A percentile compares a stretch with the other conserved stretches of the same genome.
phyloP scores from a whole-genome alignment of 2,329 filamentous ascomycete genomes.

The Fusarium coffeatum region DNA sequence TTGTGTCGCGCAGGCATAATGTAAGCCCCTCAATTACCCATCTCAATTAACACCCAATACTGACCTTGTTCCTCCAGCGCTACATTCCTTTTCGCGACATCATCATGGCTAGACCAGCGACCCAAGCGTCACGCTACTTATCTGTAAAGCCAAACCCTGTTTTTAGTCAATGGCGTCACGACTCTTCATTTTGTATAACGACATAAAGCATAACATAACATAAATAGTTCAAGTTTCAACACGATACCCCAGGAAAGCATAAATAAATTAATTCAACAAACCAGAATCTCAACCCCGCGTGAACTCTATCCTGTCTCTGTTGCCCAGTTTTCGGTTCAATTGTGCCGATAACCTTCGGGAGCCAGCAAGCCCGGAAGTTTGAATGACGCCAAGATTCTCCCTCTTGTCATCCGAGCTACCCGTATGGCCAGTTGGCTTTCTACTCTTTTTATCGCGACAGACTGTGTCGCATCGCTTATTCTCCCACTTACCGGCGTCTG shows the following conservation, averaged over 20 bases:
- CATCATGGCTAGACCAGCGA: conserved; percentile 27
- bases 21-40: conserved; percentile 5
- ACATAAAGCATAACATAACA: conserved; percentile 14
- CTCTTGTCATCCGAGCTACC: background rate
- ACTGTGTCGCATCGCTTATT: background rate
- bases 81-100: conserved; percentile 33
- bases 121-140: background rate
- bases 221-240: conserved; percentile 10
- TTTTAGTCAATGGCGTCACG: conserved; percentile 28
- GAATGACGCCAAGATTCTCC: background rate
- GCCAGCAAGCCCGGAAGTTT: background rate
- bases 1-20: conserved; percentile 33
- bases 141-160: background rate
- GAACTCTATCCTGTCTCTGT: background rate
- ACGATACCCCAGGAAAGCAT: background rate
- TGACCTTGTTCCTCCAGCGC: conserved; percentile 9
- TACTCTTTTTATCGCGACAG: background rate
- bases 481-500: background rate
- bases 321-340: background rate
- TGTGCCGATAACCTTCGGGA: background rate
- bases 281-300: background rate
- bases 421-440: background rate
- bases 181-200: conserved; percentile 15
- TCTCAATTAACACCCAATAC: background rate
- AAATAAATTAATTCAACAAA: background rate